Conservation (phyloP, 805 yeast genomes). For the Yueomyces sp. region DNA sequence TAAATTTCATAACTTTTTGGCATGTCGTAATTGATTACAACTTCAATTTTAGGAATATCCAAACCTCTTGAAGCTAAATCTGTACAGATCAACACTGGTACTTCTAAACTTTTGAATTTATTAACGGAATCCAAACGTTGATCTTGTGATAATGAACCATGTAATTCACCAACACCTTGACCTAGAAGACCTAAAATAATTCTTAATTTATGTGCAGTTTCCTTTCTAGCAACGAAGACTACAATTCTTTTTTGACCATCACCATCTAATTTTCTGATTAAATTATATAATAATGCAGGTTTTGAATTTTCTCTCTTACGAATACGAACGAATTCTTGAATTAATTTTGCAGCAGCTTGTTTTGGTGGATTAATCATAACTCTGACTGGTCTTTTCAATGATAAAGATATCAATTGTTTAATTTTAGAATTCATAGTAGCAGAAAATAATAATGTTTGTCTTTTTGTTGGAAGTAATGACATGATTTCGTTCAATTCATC, state of each 20-base stretch:
- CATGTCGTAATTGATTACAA: conserved; percentile 90
- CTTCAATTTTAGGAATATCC: conserved; percentile 95
- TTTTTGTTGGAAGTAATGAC: conserved; percentile 71
- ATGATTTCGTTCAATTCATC: conserved; percentile 85
- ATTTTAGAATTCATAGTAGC: conserved; percentile 97
- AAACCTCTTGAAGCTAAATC: conserved; percentile 98
- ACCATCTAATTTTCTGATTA: conserved; percentile 55
- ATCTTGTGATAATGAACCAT: conserved; percentile 78
- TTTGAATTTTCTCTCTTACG: conserved; percentile 77
- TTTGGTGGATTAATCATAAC: conserved; percentile 96
- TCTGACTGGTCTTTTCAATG: conserved; percentile 82
- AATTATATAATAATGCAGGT: conserved; percentile 66
- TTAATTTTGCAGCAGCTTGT: conserved; percentile 79
- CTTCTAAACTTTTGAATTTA: conserved; percentile 67
- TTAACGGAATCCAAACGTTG: conserved; percentile 81
- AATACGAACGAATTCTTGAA: conserved; percentile 89
- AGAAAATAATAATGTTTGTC: conserved; percentile 89
- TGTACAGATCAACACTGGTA: conserved; percentile 86
- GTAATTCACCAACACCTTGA: conserved; percentile 64
- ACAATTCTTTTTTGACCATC: conserved; percentile 59
- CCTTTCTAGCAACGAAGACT: conserved; percentile 86
- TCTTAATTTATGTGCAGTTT: conserved; percentile 76
- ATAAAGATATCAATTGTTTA: conserved; percentile 73
- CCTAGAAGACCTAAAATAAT: conserved; percentile 64
- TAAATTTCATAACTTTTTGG: conserved; percentile 86